Percentiles rank a stretch among this genome's conserved stretches.
Evolutionary conservation across 495 filamentous ascomycete genomes (phyloP).

Genomic region (Aspergillus diversus): DNA sequence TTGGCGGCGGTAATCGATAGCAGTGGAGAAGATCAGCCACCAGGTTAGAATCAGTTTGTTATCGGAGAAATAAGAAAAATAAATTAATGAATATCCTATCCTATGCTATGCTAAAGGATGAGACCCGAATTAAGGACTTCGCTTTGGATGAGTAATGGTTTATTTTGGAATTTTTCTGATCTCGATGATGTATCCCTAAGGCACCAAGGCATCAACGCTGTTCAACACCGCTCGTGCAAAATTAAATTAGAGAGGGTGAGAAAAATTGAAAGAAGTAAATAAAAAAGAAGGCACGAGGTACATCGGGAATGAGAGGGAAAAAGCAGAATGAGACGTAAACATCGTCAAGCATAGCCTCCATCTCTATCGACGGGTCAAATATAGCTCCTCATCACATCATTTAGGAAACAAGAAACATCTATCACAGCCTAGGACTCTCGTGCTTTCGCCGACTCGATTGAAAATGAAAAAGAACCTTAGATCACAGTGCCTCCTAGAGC

Average conservation of each 20-base stretch:
- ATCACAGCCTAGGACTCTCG: neutral
- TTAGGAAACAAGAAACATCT: neutral
- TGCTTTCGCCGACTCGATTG: neutral
- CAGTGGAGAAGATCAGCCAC: slow-evolving; percentile 7
- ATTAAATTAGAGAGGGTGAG: neutral
- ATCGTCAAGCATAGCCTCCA: slow-evolving; percentile 25
- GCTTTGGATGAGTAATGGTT: neutral
- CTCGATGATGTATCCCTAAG: neutral
- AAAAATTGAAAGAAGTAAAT: slow-evolving; percentile 4
- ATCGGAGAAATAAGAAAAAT: too few relatives aligned
- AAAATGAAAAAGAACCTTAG: slow-evolving; percentile 1
- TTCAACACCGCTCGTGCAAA: neutral
- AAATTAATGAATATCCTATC: too few relatives aligned
- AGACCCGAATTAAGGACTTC: neutral
- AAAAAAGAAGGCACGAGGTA: slow-evolving; percentile 19
- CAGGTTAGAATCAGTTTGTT: neutral
- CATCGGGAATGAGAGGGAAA: slow-evolving; percentile 8
- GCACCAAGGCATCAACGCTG: slow-evolving; percentile 1
- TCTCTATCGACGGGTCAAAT: slow-evolving; percentile 7
- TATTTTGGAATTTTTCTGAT: neutral
- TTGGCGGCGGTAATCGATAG: slow-evolving; percentile 39
- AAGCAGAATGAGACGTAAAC: slow-evolving; percentile 23
- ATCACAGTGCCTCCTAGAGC: neutral
- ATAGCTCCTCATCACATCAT: too few relatives aligned
- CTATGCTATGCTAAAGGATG: too few relatives aligned